Evolutionary conservation across 164 flowering plant genomes (phyloP), one percentile per base, ranked within the genome.

Genomic region (Taxillus chinensis): DNA sequence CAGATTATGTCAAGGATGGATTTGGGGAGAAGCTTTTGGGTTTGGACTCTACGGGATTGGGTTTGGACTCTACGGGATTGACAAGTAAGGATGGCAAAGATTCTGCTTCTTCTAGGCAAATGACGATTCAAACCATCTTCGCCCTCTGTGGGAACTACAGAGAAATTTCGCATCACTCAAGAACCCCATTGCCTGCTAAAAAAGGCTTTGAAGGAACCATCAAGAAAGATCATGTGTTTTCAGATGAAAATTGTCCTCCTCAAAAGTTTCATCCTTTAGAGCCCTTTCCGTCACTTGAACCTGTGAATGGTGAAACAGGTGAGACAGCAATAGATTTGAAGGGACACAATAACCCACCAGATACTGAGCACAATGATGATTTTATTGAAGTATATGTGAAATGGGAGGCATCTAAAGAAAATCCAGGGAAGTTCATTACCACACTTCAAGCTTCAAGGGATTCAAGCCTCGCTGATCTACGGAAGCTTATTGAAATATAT

Each of bases 71-170:
- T 27, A 27, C 14, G 8, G 67, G 45, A 39, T 39, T 16, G 10
- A 7, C 39, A 16, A 54, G 58, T 45, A 66, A 71, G 46, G 64
- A 63, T 68, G 27, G 55, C 17, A 77, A 67, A 62, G 86, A 83
- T 54, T 5, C 85, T n/a, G 73, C 70, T 7, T 73, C 83, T 7
- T 84, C 88, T 13, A 80, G 97, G 67, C 63, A 66, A 64, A 59
- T 73, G 58, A 75, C 91, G 68, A 90, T 93, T 39, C 92, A 93
- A 54, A 90, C 87, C 68, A 90, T 93, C 38, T 90, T 90, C 68
- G 80, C 90, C 40, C 95, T 93, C 8, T 93, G 99, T 66, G 99
- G 99, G 65, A 85, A 84, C 67, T 70, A 87, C 57, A 86, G 99
- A 62, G 97, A 93, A 76, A 80, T 88, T 16, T 73, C 83, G 48